Evolutionary conservation across 2,329 filamentous ascomycete genomes (phyloP).

Genomic region (Trichoderma semiorbis): DNA sequence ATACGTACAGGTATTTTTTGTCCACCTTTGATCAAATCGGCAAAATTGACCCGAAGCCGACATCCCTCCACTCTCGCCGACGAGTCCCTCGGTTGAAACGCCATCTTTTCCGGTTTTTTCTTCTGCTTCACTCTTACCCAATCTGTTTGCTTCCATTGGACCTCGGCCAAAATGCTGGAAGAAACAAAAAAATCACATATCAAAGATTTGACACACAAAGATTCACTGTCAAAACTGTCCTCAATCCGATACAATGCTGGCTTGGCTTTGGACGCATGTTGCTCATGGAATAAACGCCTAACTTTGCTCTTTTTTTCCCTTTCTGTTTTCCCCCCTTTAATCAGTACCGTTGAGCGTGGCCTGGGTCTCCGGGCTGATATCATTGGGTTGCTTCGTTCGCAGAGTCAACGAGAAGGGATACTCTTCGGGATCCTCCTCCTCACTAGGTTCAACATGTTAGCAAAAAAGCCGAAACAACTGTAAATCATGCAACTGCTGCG

Average conservation of each 20-base stretch:
- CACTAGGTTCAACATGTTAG: constrained; percentile 49
- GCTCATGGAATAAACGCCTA: neutral
- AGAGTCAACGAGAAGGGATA: constrained; percentile 59
- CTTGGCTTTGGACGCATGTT: neutral
- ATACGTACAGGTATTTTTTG: neutral
- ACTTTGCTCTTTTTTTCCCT: neutral
- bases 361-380: constrained; percentile 30
- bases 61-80: neutral
- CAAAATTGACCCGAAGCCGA: neutral
- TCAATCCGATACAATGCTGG: neutral
- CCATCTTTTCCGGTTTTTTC: neutral
- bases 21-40: neutral
- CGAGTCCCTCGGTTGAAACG: neutral
- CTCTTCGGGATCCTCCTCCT: constrained; percentile 87
- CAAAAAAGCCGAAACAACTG: neutral
- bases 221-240: neutral
- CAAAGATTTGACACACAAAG: constrained; percentile 2
- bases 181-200: constrained; percentile 10
- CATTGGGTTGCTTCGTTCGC: constrained; percentile 46
- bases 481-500: neutral
- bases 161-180: neutral
- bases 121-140: constrained; percentile 4
- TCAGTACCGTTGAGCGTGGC: constrained; percentile 23
- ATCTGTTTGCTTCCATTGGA: constrained; percentile 5
- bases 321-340: neutral